Evolutionary conservation across 2,329 filamentous ascomycete genomes (phyloP), one percentile per base, ranked within the genome.

Genomic region (Cladosporium sp.): DNA sequence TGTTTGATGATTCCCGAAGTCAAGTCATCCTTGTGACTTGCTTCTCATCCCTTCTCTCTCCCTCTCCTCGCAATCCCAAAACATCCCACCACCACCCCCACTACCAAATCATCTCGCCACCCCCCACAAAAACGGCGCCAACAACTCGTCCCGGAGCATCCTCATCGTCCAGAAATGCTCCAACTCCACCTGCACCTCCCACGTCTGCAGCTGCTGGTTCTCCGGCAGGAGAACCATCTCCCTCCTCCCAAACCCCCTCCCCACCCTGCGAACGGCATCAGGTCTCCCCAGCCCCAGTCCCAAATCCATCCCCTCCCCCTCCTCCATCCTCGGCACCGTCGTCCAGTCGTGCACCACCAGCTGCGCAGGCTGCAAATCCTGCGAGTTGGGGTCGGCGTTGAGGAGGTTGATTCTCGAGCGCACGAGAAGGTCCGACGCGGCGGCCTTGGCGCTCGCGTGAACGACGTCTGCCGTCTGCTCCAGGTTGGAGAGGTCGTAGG

Each of bases 161-260:
- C 32, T 16, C 19, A 45, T 40, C 53, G 59, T 58, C 9, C 38
- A 43, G 4, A 49, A 38, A 19, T 53, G 40, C 9, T 46, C 46
- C 45, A 59, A 8, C 32, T 56, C 52, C n/a, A 59, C 53, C 36
- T 50, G 40, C 11, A 62, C 57, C 29, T 59, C 58, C 58, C 58
- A 62, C 4, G 45, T n/a, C 3, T 51, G 39, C 15, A 45, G 27
- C 9, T 55, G 50, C 38, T 45, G 19, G 11, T 47, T 53, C 45
- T 45, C 16, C 5, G 57, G 57, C 33, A 60, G 32, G 38, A 60
- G 13, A 7, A 55, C 53, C 56, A 9, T 50, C 54, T 40, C 48
- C 38, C n/a, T 35, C 38, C 4, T 39, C 19, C n/a, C 51, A 9
- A 22, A 27, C n/a, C 49, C 45, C 38, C 49, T 40, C 32, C 54